Evolutionary conservation across 768 basidiomycete species (phyloP).

Genomic region (Strobilomyces confusus): DNA sequence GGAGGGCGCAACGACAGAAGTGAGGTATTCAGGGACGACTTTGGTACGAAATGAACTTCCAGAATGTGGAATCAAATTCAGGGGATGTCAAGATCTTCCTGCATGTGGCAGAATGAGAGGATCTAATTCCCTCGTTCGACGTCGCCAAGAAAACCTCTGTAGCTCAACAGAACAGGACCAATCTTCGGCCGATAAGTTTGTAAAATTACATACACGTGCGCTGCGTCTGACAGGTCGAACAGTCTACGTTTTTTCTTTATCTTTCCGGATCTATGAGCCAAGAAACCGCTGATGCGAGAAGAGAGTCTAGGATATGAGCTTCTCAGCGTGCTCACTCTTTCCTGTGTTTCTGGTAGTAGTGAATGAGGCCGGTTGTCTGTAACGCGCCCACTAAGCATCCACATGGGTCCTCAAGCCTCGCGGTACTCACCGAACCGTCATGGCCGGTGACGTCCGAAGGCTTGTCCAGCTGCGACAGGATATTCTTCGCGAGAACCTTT

Average conservation of each 20-base stretch:
- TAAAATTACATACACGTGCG: constrained; percentile 13
- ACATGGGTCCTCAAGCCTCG: neutral
- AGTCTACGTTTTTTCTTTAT: constrained; percentile 3
- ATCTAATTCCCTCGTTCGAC: no score
- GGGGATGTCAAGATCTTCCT: no score
- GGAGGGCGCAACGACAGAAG: no score
- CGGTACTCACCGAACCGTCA: constrained; percentile 65
- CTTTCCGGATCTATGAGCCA: neutral
- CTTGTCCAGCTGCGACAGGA: constrained; percentile 80
- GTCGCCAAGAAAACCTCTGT: no score
- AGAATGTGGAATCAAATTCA: no score
- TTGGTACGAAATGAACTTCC: no score
- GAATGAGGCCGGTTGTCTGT: constrained; percentile 92
- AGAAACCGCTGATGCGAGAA: neutral
- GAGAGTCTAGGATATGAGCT: neutral
- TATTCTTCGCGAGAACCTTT: constrained; percentile 95
- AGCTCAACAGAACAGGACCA: no score
- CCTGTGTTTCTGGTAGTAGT: constrained; percentile 91
- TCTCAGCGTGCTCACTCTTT: constrained; percentile 48
- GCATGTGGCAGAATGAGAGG: no score
- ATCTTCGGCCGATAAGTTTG: neutral
- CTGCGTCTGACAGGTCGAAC: neutral
- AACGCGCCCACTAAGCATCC: constrained; percentile 4
- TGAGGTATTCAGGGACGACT: no score
- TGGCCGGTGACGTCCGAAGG: constrained; percentile 81